Conservation (phyloP, 2,329 filamentous ascomycete species). For the Fusarium pininemorale region DNA sequence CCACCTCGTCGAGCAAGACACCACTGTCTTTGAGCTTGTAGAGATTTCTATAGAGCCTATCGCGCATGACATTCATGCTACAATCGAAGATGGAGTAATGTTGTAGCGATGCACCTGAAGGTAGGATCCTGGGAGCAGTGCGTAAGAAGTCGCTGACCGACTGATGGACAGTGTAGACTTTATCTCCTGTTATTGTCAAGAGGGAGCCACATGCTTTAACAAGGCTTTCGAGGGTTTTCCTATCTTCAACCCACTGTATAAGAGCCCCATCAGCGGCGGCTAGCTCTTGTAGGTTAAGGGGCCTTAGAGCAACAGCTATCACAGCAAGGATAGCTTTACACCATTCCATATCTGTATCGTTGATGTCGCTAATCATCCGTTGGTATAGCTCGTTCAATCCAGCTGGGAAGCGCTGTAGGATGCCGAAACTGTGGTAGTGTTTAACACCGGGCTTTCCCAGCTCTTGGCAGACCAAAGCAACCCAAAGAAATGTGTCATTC, state of each 20-base stretch:
- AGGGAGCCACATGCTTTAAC: background rate
- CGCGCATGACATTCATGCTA: fast-evolving
- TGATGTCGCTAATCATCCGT: background rate
- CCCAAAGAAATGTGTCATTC: background rate
- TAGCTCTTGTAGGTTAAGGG: fast-evolving
- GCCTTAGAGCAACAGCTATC: fast-evolving
- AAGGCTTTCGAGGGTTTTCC: fast-evolving
- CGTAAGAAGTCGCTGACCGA: fast-evolving
- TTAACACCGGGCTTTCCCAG: fast-evolving
- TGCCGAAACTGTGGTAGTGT: background rate
- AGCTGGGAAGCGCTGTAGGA: fast-evolving
- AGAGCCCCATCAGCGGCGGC: fast-evolving
- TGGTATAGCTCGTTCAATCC: fast-evolving
- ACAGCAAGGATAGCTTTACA: background rate
- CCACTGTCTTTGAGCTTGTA: fast-evolving
- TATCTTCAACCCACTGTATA: background rate
- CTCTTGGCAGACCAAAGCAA: background rate
- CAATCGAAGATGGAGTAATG: fast-evolving
- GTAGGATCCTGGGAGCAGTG: fast-evolving
- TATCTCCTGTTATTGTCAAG: fast-evolving
- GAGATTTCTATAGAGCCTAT: fast-evolving
- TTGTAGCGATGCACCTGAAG: fast-evolving
- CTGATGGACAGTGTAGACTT: background rate
- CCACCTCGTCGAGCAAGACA: fast-evolving
- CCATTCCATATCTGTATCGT: fast-evolving